Conservation (phyloP, 306 rosid genomes). For the Quercus alba region DNA sequence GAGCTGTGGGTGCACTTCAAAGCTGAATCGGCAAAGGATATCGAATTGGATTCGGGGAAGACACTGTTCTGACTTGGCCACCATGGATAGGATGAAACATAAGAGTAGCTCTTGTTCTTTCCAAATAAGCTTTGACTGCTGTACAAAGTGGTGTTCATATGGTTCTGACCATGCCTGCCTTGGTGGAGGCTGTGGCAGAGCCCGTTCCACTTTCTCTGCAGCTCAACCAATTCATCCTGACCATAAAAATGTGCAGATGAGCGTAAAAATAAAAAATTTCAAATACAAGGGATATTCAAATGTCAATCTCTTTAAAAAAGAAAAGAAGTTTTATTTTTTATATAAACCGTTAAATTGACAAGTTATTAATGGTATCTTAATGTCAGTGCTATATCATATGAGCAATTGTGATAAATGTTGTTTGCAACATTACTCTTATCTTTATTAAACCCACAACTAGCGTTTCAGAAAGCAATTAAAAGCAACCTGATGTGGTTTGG, state of each 20-base stretch:
- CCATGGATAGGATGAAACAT: constrained; percentile 57
- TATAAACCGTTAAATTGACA: no score
- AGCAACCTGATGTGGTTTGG: neutral
- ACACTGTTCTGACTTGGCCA: constrained; percentile 46
- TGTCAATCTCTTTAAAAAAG: no score
- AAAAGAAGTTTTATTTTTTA: no score
- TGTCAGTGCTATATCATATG: no score
- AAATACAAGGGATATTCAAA: no score
- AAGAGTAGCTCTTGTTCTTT: constrained; percentile 54
- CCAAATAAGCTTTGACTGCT: constrained; percentile 33
- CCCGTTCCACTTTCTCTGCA: constrained; percentile 77
- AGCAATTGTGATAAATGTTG: no score
- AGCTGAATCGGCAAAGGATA: constrained; percentile 53
- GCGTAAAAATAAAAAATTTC: neutral
- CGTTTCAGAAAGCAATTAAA: neutral
- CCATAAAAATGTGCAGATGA: neutral
- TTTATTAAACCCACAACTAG: no score
- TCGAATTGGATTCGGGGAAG: constrained; percentile 56
- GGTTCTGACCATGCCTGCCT: constrained; percentile 43
- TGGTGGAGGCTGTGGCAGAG: constrained; percentile 66
- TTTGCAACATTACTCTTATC: no score
- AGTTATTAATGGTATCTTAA: no score
- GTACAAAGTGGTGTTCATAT: constrained; percentile 30
- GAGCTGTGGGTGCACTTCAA: constrained; percentile 33
- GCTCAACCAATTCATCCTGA: constrained; percentile 56